Evolutionary conservation across 805 yeast genomes (phyloP).

Genomic region (Candida wancherniae): DNA sequence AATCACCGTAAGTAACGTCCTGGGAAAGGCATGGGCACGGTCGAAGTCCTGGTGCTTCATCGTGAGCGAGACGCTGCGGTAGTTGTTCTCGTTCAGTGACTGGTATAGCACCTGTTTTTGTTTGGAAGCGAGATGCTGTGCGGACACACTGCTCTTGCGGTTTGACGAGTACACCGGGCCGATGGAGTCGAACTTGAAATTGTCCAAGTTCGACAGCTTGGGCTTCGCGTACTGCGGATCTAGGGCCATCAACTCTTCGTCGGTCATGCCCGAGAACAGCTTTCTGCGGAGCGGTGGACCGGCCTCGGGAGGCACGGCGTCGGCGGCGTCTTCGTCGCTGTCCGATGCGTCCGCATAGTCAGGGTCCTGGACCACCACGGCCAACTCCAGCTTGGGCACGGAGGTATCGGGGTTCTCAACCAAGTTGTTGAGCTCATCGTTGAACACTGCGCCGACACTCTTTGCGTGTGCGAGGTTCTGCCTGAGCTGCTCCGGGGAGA

Average conservation of each 20-base stretch:
- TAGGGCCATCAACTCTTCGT: constrained; percentile 49
- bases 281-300: constrained; percentile 28
- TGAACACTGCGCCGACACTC: constrained; percentile 15
- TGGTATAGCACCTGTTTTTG: constrained; percentile 21
- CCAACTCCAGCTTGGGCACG: constrained; percentile 17
- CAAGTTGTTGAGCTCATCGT: constrained; percentile 17
- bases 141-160: constrained; percentile 8
- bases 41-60: constrained; percentile 40
- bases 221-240: constrained; percentile 48
- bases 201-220: constrained; percentile 35
- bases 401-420: constrained; percentile 12
- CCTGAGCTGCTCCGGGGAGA: constrained; percentile 24
- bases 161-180: constrained; percentile 16
- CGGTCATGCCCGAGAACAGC: constrained; percentile 48
- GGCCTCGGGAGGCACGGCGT: constrained; percentile 4
- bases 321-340: constrained; percentile 4
- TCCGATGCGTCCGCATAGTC: constrained; percentile 1
- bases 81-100: constrained; percentile 41
- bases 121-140: constrained; percentile 3
- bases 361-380: constrained; percentile 4
- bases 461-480: constrained; percentile 14
- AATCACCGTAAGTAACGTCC: constrained; percentile 35
- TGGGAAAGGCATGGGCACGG: constrained; percentile 7
- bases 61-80: constrained; percentile 35
- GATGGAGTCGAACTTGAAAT: constrained; percentile 40